Evolutionary conservation across 1,284 basidiomycete species (phyloP), one percentile per base, ranked within the genome.

Genomic region (Trametes polyzona): DNA sequence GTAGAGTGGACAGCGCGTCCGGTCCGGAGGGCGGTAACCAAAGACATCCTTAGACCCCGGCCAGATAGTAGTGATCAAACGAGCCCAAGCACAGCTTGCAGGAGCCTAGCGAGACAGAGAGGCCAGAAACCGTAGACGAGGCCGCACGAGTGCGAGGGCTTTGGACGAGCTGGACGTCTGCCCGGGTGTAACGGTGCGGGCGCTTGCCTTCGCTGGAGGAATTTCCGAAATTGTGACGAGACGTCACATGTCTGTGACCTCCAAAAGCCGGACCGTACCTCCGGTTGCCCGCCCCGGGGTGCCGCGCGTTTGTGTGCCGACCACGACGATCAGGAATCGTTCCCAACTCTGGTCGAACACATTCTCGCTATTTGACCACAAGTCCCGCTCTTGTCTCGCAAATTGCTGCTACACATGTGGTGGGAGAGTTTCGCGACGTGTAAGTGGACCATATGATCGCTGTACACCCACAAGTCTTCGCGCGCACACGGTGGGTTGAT

Each of bases 201-300:
- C 46, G 53, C 33, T 39, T 47, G 14, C 30, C 8, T n/a, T 17
- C 43, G 42, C 51, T 44, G 52, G 43, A 53, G 36, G 52, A 54
- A 54, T 35, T 54, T 55, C 46, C 39, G 39, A 21, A 26, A 17
- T 3, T 42, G 46, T 48, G 39, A 48, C 48, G 7, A 1, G 16
- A 40, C 26, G 48, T 32, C 29, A 50, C 48, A 10, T 4, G 2
- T 12, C 10, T 41, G 48, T 23, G 37, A 41, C 14, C 12, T 4
- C 37, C 21, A 21, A 24, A 44, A 32, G 9, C 9, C 17, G 43
- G 43, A 33, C 43, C 43, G 43, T 32, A 10, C 43, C 29, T 12
- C 9, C 29, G 29, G 27, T 21, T 32, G 9, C n/a, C n/a, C n/a
- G n/a, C n/a, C n/a, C n/a, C n/a, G n/a, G n/a, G n/a, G n/a, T 32